Conservation (phyloP, 768 basidiomycete genomes). For the Amanita rubescens region DNA sequence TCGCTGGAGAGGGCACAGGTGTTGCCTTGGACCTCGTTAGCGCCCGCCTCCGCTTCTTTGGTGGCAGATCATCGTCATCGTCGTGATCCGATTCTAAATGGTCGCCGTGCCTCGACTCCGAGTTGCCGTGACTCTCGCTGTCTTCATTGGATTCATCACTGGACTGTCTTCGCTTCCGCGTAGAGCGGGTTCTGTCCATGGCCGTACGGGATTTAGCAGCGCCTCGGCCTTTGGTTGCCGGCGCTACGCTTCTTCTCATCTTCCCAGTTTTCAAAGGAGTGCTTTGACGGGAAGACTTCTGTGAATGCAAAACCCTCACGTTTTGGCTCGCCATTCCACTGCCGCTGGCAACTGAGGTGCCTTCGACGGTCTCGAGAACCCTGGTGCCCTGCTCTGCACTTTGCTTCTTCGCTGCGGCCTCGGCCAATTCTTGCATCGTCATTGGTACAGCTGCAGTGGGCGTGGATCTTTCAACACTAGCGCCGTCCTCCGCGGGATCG, state of each 20-base stretch:
- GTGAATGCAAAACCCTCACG: conserved; percentile 3
- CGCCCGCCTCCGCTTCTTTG: conserved; percentile 26
- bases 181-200: not conserved
- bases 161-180: conserved; percentile 12
- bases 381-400: not conserved
- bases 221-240: not conserved
- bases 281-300: not conserved
- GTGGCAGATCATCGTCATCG: conserved; percentile 13
- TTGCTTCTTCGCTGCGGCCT: conserved; percentile 23
- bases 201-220: not conserved
- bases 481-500: conserved; percentile 19
- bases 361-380: not conserved
- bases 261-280: not conserved
- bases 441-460: conserved; percentile 32
- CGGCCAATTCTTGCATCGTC: conserved; percentile 62
- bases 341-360: not conserved
- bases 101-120: conserved; percentile 16
- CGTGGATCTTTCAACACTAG: not conserved
- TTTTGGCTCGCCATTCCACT: not conserved
- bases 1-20: conserved; percentile 9
- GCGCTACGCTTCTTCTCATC: not conserved
- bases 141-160: conserved; percentile 16
- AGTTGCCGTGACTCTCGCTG: not conserved
- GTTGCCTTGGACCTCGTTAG: conserved; percentile 14
- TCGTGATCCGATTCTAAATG: conserved; percentile 10